phyloP scores from a whole-genome alignment of 805 yeast species.

The Candida manassasensis region DNA sequence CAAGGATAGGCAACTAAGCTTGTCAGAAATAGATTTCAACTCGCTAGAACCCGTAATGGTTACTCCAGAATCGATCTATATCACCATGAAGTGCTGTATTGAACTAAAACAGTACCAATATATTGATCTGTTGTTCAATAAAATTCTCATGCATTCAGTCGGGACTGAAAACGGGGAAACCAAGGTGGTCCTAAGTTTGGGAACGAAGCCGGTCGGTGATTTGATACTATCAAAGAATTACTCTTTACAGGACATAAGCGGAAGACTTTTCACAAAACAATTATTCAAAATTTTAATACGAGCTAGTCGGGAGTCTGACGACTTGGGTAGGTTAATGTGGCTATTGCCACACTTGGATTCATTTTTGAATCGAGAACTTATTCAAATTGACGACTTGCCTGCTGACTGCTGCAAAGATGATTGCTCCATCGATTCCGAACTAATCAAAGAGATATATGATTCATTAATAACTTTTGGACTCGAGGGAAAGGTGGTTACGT shows the following conservation, averaged over 20 bases:
- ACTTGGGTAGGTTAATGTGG: slow-evolving; percentile 33
- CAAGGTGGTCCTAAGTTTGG: slow-evolving; percentile 9
- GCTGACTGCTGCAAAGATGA: slow-evolving; percentile 2
- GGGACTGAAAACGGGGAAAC: slow-evolving; percentile 8
- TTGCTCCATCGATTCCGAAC: slow-evolving; percentile 10
- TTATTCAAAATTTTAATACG: slow-evolving; percentile 19
- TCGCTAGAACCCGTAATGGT: slow-evolving; percentile 14
- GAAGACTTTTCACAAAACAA: slow-evolving; percentile 17
- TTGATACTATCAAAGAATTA: slow-evolving; percentile 1
- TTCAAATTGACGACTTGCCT: slow-evolving; percentile 5
- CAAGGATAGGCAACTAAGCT: not conserved
- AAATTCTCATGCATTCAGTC: slow-evolving; percentile 23
- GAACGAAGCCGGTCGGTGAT: slow-evolving; percentile 6
- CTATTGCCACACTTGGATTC: slow-evolving; percentile 29
- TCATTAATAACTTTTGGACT: slow-evolving; percentile 20
- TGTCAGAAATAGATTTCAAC: slow-evolving; percentile 9
- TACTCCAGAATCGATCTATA: slow-evolving; percentile 17
- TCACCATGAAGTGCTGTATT: slow-evolving; percentile 26
- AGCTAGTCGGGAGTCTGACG: slow-evolving; percentile 22
- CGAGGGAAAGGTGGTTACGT: slow-evolving; percentile 24
- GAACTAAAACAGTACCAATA: slow-evolving; percentile 20
- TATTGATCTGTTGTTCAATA: slow-evolving; percentile 30
- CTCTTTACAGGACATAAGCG: slow-evolving; percentile 10
- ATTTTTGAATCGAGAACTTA: slow-evolving; percentile 9
- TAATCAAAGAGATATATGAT: slow-evolving; percentile 15